Base-by-base conservation (phyloP, 306 rosid genomes). In the Sindora glabra region DNA sequence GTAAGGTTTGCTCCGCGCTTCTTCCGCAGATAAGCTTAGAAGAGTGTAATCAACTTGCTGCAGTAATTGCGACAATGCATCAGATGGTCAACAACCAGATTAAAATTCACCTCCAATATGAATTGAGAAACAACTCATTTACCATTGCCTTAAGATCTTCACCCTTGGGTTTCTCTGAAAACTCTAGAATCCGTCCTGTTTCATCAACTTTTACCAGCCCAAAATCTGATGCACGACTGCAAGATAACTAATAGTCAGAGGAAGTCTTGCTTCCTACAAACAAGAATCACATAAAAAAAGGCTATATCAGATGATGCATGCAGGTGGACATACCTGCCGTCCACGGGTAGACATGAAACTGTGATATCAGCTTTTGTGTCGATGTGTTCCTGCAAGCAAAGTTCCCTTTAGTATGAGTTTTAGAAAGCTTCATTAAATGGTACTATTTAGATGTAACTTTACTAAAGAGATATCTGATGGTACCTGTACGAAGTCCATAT, bases 281-380 rank as follows among this genome's bases (percentile, higher is more conserved):
- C 24, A 5, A 32, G n/a, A 71, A 37, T 19, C 40, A 13, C 30
- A 44, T 44, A n/a, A 29, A 25, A 12, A 25, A 23, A 44, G 16
- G 47, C 18, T 46, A 36, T 18, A 4, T 3, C 41, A 5, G 32
- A 19, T 3, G 11, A 11, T 7, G 38, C 36, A 38, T n/a, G n/a
- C n/a, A n/a, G n/a, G 15, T 25, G 44, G 19, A 23, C 36, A 55
- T 72, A 90, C 97, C 94, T 73, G 33, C 81, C 89, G 71, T 87
- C 96, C 97, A 90, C 83, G 42, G 97, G 90, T 9, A 90, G 67
- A 51, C 97, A 90, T 17, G 97, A 90, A 52, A 90, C 97, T 22
- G 97, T 87, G 65, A 90, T 90, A 76, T 90, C 95, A 27, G 97
- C 97, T 70, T 87, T 75, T 21, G 97, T 76, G 75, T 90, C 97